Evolutionary conservation across 1,284 basidiomycete genomes (phyloP).

Genomic region (Singerocomus inundabilis): DNA sequence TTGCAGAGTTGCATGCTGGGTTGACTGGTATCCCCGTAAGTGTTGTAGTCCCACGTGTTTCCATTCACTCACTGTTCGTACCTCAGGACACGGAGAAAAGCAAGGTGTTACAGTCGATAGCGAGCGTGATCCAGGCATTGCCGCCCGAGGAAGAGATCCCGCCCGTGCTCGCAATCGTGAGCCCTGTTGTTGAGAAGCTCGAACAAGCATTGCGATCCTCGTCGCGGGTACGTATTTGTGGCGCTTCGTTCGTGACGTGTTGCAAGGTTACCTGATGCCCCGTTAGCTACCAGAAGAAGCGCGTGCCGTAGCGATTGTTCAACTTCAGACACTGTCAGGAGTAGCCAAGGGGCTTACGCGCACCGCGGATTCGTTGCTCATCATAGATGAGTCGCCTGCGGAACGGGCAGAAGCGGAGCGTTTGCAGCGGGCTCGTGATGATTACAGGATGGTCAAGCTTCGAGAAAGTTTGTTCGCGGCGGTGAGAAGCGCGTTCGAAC

Average conservation of each 20-base stretch:
- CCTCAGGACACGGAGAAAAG: constrained; percentile 78
- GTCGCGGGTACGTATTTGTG: constrained; percentile 42
- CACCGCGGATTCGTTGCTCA: constrained; percentile 64
- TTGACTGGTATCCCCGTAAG: constrained; percentile 71
- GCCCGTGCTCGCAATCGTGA: constrained; percentile 77
- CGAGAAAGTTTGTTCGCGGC: constrained; percentile 62
- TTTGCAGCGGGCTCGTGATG: constrained; percentile 62
- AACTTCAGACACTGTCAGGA: constrained; percentile 77
- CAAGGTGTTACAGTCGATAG: constrained; percentile 87
- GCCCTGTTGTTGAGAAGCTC: constrained; percentile 72
- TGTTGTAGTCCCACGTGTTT: constrained; percentile 6
- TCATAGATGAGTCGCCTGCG: constrained; percentile 57
- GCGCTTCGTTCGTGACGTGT: not conserved
- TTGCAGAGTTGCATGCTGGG: constrained; percentile 78
- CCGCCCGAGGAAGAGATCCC: constrained; percentile 73
- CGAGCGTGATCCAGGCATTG: constrained; percentile 86
- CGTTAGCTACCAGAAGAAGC: constrained; percentile 68
- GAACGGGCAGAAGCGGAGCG: constrained; percentile 47
- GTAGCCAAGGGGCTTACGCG: constrained; percentile 83
- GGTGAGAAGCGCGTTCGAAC: constrained; percentile 59
- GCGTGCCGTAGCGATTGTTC: constrained; percentile 55
- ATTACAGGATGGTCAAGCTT: constrained; percentile 60
- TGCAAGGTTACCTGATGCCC: constrained; percentile 4
- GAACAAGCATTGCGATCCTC: constrained; percentile 57
- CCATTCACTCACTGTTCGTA: not conserved